Conservation (phyloP, 176 grass and related monocot genomes). For the Aechmea fasciata region DNA sequence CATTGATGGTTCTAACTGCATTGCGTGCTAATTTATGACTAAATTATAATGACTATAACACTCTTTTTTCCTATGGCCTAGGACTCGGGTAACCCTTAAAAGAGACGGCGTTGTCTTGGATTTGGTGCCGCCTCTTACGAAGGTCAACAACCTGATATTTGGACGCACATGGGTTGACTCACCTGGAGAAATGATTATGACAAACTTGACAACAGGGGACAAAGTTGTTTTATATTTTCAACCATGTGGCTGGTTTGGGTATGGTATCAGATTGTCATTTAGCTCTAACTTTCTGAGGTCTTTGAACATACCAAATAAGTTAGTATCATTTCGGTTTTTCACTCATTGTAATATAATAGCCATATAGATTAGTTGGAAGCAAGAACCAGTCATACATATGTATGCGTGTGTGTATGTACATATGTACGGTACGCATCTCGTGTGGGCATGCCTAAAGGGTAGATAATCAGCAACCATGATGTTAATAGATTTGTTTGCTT, state of each 20-base stretch:
- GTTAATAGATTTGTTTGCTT: background rate
- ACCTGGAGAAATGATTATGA: constrained; percentile 75
- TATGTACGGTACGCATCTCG: too few species aligned
- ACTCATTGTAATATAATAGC: background rate
- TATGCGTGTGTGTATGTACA: too few species aligned
- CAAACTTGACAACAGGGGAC: constrained; percentile 78
- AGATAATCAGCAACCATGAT: background rate
- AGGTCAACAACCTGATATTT: constrained; percentile 94
- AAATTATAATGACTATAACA: background rate
- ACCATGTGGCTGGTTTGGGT: constrained; percentile 97
- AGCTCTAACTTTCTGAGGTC: constrained; percentile 3
- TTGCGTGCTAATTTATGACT: background rate
- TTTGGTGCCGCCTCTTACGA: constrained; percentile 73
- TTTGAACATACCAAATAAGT: background rate
- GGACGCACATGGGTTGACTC: constrained; percentile 87
- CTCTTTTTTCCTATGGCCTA: background rate
- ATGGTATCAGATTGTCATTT: constrained; percentile 9
- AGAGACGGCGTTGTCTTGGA: constrained; percentile 66
- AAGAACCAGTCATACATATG: background rate
- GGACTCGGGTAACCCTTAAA: constrained; percentile 82
- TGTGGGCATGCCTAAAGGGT: background rate
- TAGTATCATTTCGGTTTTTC: background rate
- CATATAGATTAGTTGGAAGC: background rate
- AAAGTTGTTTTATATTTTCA: constrained; percentile 92
- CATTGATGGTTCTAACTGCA: background rate